Evolutionary conservation across 345 rosid species (phyloP).

Genomic region (Cardiospermum halicacabum): DNA sequence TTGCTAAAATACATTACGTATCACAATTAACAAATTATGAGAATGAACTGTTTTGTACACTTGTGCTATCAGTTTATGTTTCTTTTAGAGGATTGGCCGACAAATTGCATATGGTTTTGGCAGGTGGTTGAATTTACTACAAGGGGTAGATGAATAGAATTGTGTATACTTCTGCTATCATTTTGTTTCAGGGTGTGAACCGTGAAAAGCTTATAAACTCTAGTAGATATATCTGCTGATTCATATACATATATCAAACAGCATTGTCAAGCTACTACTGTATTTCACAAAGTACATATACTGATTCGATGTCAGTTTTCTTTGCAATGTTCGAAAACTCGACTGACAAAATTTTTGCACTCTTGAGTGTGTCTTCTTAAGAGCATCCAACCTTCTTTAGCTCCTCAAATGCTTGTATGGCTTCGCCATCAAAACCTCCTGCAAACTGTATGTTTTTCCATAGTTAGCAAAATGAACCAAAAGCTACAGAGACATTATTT

Average conservation of each 20-base stretch:
- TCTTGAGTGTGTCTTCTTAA: neutral
- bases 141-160: too few species aligned
- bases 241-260: constrained; percentile 3
- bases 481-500: neutral
- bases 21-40: neutral
- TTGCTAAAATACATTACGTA: neutral
- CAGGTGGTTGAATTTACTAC: too few species aligned
- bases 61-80: neutral
- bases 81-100: too few species aligned
- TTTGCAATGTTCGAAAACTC: neutral
- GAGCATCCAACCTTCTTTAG: constrained; percentile 42
- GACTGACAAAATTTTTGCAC: neutral
- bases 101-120: too few species aligned
- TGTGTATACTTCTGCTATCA: neutral
- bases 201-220: neutral
- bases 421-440: constrained; percentile 82
- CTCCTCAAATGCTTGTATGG: constrained; percentile 55
- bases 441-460: constrained; percentile 55
- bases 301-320: neutral
- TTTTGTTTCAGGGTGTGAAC: too few species aligned
- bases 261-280: neutral
- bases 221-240: neutral
- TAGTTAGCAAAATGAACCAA: neutral
- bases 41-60: neutral
- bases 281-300: neutral